Evolutionary conservation across 2,329 filamentous ascomycete species (phyloP), one percentile per base, ranked within the genome.

Genomic region (Pseudopyrenochaeta lycopersici): DNA sequence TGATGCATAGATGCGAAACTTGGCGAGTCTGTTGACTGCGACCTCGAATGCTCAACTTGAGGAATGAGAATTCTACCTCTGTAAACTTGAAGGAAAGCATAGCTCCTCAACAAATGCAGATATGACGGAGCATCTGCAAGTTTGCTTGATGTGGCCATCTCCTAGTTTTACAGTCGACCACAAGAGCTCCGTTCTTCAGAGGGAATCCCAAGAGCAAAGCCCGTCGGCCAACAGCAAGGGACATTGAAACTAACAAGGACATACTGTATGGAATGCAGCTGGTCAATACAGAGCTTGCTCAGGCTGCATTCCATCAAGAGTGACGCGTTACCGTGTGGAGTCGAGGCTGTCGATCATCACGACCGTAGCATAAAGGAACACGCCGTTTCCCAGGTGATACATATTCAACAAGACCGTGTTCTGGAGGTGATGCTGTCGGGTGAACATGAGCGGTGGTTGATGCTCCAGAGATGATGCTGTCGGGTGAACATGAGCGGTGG

Each of bases 1-100:
- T 62, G 54, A 62, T 59, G 41, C 29, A 52, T 51, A 38, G 42
- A 54, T 50, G 21, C 51, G n/a, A 39, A 54, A 46, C 52, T 64
- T 65, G 56, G 53, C 50, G 43, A 43, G 38, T 10, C 15, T n/a
- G 35, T 32, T 21, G 30, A 21, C 21, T n/a, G 36, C 39, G 29
- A 42, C 23, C 40, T 35, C 6, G 41, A 40, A 41, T 27, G 36
- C 23, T 27, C 43, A 33, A 20, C n/a, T 5, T 32, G 23, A 45
- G 46, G 49, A 56, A 43, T 54, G 49, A 11, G 18, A 38, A 21
- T 6, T 10, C 14, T 39, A 14, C 2, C 7, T 14, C 17, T 14
- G 12, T 39, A 10, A 15, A 12, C 5, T n/a, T 14, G 4, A 7
- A n/a, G 20, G 21, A 10, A 14, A 39, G 4, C 15, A 27, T 12